Percentiles rank a stretch among this genome's conserved stretches.
These are phyloP conservation scores for Cyclostephanos invisitatus DNA, from an alignment of 108 stramenopile genomes.

Conservation along the genomic window DNA sequence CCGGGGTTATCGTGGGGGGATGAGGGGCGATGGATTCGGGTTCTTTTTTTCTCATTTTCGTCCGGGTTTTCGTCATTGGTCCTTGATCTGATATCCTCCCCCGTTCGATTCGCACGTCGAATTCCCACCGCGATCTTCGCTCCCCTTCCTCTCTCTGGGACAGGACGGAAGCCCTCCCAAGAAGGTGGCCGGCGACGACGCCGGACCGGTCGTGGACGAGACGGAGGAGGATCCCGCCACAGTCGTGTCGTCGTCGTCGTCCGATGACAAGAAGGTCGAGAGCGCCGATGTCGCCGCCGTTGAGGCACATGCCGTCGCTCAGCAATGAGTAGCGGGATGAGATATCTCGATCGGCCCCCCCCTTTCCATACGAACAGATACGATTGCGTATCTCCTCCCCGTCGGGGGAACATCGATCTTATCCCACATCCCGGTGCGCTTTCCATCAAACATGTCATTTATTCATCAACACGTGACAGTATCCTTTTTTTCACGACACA, in stretches of 20 bases:
- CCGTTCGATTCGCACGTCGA: neutral
- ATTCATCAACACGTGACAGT: too few relatives aligned
- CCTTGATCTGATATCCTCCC: neutral
- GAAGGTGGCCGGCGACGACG: constrained; percentile 12
- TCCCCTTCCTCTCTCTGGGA: neutral
- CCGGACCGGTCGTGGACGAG: neutral
- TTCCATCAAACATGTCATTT: too few relatives aligned
- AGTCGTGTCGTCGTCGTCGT: neutral
- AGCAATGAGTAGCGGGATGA: constrained; percentile 2
- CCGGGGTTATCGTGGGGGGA: neutral
- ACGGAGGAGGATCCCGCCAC: neutral
- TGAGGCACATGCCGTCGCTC: constrained; percentile 5
- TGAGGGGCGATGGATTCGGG: neutral
- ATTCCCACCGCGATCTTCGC: neutral
- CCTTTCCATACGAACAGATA: neutral
- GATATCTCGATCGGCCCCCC: neutral
- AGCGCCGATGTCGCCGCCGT: constrained; percentile 2
- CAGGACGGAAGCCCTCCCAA: constrained; percentile 18
- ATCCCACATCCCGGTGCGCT: too few relatives aligned
- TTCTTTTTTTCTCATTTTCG: neutral
- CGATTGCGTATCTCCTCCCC: too few relatives aligned
- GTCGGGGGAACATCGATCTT: too few relatives aligned
- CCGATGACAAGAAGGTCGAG: constrained; percentile 12
- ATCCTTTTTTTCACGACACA: too few relatives aligned
- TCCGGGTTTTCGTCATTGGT: neutral